Evolutionary conservation across 441 rosid genomes (phyloP).

Genomic region (Macaranga tanarius): DNA sequence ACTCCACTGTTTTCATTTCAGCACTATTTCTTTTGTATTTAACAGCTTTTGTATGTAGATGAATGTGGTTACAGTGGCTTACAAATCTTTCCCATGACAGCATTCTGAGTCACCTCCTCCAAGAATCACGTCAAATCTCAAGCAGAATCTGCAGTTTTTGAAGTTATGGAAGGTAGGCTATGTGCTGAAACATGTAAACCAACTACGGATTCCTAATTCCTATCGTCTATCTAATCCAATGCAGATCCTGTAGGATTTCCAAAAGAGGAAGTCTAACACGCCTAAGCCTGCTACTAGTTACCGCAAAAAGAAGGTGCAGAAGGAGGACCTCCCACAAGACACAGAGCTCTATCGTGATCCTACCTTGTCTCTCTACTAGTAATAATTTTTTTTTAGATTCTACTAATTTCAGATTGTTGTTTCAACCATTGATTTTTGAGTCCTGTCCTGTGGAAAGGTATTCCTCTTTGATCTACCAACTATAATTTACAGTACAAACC

Average conservation of each 20-base stretch:
- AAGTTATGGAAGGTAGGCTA: conserved; percentile 69
- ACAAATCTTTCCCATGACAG: conserved; percentile 36
- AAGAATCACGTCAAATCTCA: conserved; percentile 85
- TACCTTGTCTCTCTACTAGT: conserved; percentile 71
- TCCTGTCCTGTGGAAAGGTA: conserved; percentile 19
- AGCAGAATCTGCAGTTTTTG: conserved; percentile 79
- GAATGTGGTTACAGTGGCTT: neutral
- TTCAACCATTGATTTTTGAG: conserved; percentile 17
- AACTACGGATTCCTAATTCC: too few species aligned
- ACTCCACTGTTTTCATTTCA: neutral
- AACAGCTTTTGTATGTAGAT: neutral
- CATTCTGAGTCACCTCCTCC: conserved; percentile 63
- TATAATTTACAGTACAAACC: conserved; percentile 68
- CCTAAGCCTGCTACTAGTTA: conserved; percentile 88
- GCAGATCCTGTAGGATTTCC: conserved; percentile 49
- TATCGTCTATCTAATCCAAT: conserved; percentile 13
- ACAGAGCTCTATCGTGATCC: conserved; percentile 68
- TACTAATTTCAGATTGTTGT: conserved; percentile 18
- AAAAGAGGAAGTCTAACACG: conserved; percentile 49
- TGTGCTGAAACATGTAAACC: neutral
- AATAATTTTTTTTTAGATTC: conserved; percentile 39
- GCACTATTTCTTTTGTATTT: neutral
- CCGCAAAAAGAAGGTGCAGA: conserved; percentile 69
- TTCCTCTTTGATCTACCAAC: conserved; percentile 23
- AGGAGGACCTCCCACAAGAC: conserved; percentile 72